Conservation (phyloP, 768 basidiomycete genomes). For the Mycena venus region DNA sequence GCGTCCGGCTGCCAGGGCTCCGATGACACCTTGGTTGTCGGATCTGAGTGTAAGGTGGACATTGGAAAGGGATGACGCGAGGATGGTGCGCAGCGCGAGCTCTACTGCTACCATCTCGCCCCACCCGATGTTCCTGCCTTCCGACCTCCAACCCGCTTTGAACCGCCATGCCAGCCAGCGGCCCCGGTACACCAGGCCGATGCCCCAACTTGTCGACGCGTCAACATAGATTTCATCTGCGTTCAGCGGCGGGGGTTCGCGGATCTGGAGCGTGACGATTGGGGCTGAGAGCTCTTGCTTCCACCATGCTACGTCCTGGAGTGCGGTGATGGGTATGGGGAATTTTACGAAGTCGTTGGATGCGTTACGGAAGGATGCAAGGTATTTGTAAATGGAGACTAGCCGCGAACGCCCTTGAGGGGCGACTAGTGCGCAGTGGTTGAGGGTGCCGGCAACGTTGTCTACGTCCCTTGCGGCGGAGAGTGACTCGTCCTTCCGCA, state of each 20-base stretch:
- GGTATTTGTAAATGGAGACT: background rate
- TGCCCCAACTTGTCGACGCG: slow-evolving; percentile 54
- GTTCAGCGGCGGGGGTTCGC: slow-evolving; percentile 3
- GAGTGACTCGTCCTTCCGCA: background rate
- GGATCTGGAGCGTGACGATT: background rate
- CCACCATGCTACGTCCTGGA: slow-evolving; percentile 9
- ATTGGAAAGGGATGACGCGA: slow-evolving; percentile 37
- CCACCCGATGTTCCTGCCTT: slow-evolving; percentile 55
- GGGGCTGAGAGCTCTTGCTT: background rate
- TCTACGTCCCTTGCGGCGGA: background rate
- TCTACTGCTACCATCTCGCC: slow-evolving; percentile 61
- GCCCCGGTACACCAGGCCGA: slow-evolving; percentile 51
- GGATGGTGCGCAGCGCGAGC: slow-evolving; percentile 50
- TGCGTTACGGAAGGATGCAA: background rate
- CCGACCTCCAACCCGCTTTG: slow-evolving; percentile 41
- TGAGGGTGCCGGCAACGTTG: background rate
- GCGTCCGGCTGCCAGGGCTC: slow-evolving; percentile 41
- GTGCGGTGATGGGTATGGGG: background rate
- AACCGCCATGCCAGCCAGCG: slow-evolving; percentile 58
- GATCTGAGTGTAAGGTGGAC: slow-evolving; percentile 49
- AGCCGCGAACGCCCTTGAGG: background rate
- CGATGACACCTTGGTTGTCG: slow-evolving; percentile 57
- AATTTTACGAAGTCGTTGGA: background rate
- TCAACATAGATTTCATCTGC: slow-evolving; percentile 52
- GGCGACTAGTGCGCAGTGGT: background rate